A percentile compares a stretch with the other conserved stretches of the same genome.
Conservation (phyloP, 768 basidiomycete genomes). For the Phlebiopsis gigantea region DNA sequence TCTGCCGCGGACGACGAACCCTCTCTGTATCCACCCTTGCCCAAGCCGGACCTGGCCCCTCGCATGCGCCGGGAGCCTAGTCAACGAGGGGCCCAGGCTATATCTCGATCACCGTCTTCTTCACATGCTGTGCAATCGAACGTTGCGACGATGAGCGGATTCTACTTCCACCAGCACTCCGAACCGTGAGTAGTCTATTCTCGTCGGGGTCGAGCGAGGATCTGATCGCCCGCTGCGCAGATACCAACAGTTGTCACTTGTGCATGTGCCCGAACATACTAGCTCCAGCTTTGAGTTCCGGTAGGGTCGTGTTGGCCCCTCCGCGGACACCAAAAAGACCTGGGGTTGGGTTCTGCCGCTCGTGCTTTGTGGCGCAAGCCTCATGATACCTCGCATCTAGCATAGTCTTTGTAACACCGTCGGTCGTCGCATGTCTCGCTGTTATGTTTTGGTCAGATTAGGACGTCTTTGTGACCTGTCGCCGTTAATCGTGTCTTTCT, state of each 20-base stretch:
- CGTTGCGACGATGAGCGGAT: constrained; percentile 79
- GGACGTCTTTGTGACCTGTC: constrained; percentile 1
- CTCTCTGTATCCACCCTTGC: constrained; percentile 19
- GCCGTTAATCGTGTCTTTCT: not conserved
- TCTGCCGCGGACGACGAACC: constrained; percentile 15
- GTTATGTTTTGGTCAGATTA: constrained; percentile 4
- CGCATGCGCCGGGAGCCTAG: constrained; percentile 19
- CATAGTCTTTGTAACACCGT: constrained; percentile 1
- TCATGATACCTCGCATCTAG: constrained; percentile 8
- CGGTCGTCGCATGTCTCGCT: constrained; percentile 6
- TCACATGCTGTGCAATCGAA: constrained; percentile 44
- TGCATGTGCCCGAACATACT: constrained; percentile 68
- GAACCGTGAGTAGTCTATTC: constrained; percentile 65
- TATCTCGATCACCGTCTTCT: constrained; percentile 42
- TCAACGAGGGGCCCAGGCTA: constrained; percentile 29
- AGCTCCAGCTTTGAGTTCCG: constrained; percentile 87
- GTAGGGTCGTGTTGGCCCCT: constrained; percentile 10
- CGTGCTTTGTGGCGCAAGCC: not conserved
- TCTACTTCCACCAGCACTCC: constrained; percentile 91
- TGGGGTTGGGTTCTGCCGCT: constrained; percentile 2
- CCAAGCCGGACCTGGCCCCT: constrained; percentile 21
- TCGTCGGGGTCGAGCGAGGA: not conserved
- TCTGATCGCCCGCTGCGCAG: constrained; percentile 31
- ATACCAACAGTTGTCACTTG: constrained; percentile 85
- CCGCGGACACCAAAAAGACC: constrained; percentile 2